Conservation (phyloP, 2,329 filamentous ascomycete species). For the Fusarium chlamydosporum region DNA sequence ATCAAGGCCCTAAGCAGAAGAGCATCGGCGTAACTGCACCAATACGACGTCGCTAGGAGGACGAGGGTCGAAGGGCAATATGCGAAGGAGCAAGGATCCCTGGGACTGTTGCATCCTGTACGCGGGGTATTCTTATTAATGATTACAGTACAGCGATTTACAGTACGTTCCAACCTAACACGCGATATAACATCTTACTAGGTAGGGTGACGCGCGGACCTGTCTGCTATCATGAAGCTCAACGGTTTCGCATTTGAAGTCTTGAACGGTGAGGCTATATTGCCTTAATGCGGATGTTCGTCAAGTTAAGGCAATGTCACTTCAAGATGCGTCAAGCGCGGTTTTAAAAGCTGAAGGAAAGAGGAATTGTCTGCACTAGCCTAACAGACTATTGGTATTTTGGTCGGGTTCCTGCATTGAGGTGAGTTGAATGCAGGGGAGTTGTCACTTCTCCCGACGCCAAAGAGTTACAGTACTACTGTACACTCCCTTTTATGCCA, state of each 20-base stretch:
- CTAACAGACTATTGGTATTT: conserved; percentile 9
- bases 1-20: conserved; percentile 13
- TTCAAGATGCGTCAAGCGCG: conserved; percentile 22
- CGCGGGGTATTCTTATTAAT: conserved; percentile 27
- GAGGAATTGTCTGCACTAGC: neutral
- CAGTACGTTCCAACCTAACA: conserved; percentile 1
- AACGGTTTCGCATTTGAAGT: conserved; percentile 23
- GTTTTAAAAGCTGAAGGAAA: neutral
- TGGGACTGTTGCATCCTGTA: conserved; percentile 33
- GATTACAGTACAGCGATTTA: conserved; percentile 1
- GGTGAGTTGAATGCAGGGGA: conserved; percentile 41
- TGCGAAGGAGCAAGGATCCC: conserved; percentile 19
- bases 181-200: neutral
- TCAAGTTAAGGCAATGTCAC: neutral
- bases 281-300: neutral
- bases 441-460: conserved; percentile 8
- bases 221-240: conserved; percentile 28
- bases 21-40: conserved; percentile 16
- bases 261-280: neutral
- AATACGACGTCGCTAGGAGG: conserved; percentile 30
- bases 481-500: neutral
- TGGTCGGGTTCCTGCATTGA: conserved; percentile 51
- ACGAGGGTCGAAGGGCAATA: conserved; percentile 15
- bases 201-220: conserved; percentile 32
- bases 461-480: too few relatives aligned